A percentile compares a stretch with the other conserved stretches of the same genome.
Evolutionary conservation across 1,284 basidiomycete genomes (phyloP).

Genomic region (Stygiomarasmius scandens): DNA sequence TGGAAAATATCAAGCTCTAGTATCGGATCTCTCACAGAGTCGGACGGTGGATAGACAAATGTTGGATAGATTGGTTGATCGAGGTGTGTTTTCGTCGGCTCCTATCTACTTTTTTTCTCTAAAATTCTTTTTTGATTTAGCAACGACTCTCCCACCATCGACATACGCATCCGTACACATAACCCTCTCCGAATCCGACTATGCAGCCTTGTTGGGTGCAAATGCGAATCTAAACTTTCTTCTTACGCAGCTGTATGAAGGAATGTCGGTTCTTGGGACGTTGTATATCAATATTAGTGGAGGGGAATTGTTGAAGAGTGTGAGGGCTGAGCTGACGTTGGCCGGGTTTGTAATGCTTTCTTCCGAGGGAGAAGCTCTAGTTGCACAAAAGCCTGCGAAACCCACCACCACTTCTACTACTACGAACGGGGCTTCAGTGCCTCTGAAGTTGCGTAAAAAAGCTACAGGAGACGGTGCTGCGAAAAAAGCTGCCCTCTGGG

Average conservation of each 20-base stretch:
- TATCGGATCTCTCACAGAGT: constrained; percentile 57
- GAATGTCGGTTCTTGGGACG: constrained; percentile 66
- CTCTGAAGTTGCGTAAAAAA: constrained; percentile 45
- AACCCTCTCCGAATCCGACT: constrained; percentile 62
- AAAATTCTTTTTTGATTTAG: constrained; percentile 38
- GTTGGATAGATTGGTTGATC: constrained; percentile 74
- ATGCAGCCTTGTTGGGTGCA: constrained; percentile 54
- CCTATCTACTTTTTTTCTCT: constrained; percentile 8
- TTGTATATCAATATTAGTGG: too few relatives aligned
- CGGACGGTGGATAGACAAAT: constrained; percentile 70
- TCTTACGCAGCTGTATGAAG: constrained; percentile 57
- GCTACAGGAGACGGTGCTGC: constrained; percentile 50
- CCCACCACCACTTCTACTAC: constrained; percentile 26
- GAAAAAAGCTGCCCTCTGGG: constrained; percentile 80
- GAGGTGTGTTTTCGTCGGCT: constrained; percentile 51
- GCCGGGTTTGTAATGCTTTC: constrained; percentile 52
- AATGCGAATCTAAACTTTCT: constrained; percentile 51
- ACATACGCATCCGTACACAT: constrained; percentile 69
- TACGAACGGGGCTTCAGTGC: constrained; percentile 35
- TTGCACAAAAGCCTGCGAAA: constrained; percentile 69
- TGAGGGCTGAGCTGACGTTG: constrained; percentile 53
- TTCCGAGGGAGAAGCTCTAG: constrained; percentile 53
- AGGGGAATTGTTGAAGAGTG: not conserved
- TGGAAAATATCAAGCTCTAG: constrained; percentile 72
- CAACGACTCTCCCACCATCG: constrained; percentile 56